Evolutionary conservation across 139 green algal genomes (phyloP).

Genomic region (Yamagishiella unicocca): DNA sequence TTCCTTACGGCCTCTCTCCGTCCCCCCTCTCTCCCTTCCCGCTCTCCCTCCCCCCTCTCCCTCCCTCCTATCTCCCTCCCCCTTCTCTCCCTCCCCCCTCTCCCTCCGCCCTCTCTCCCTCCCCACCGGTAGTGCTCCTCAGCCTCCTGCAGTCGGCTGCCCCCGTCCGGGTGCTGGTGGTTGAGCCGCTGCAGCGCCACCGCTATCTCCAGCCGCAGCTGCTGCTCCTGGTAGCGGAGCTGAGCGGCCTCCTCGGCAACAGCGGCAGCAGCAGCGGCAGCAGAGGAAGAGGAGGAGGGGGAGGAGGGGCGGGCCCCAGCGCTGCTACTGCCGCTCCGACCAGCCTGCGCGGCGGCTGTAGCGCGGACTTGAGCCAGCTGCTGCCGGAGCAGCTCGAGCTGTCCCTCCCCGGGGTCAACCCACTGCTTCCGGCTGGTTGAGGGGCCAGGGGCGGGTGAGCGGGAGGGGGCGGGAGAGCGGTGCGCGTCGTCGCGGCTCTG

Average conservation of each 20-base stretch:
- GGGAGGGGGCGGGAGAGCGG: not conserved
- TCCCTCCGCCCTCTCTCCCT: not conserved
- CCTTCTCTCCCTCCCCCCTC: too few relatives aligned
- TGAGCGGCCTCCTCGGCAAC: not conserved
- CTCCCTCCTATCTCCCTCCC: too few relatives aligned
- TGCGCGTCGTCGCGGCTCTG: not conserved
- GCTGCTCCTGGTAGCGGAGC: not conserved
- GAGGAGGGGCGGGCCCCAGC: not conserved
- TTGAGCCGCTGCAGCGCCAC: constrained; percentile 70
- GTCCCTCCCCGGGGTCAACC: not conserved
- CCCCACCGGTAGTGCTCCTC: constrained; percentile 65
- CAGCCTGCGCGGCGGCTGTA: not conserved
- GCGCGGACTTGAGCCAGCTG: not conserved
- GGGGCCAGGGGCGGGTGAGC: not conserved
- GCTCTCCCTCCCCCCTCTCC: too few relatives aligned
- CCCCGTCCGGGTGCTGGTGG: constrained; percentile 65
- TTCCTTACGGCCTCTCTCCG: too few relatives aligned
- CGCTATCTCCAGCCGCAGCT: constrained; percentile 50
- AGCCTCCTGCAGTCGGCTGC: constrained; percentile 66
- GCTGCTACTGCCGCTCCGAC: not conserved
- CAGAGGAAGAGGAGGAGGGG: too few relatives aligned
- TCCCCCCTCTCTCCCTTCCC: too few relatives aligned
- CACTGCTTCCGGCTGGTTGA: not conserved
- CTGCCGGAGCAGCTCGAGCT: not conserved
- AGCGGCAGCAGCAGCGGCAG: not conserved